Evolutionary conservation across 2,329 filamentous ascomycete species (phyloP), one percentile per base, ranked within the genome.

Genomic region (Tetracladium maxilliforme): DNA sequence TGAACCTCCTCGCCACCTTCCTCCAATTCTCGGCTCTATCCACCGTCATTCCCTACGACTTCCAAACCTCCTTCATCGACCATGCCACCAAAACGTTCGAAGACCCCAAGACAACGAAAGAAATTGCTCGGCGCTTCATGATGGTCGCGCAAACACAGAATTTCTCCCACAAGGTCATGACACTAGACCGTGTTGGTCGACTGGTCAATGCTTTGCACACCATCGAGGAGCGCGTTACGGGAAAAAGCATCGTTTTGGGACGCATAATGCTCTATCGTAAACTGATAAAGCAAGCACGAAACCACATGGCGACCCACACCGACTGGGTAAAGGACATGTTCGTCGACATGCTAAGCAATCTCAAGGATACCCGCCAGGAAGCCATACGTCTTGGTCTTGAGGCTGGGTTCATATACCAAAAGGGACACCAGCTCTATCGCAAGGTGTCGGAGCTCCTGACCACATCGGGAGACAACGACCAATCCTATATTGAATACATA

Each of bases 321-420:
- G 64, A 81, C 30, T 98, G 90, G 87, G 58, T 94, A 24, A 64
- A 77, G 25, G 77, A 92, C 44, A 56, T 93, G 12, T 72, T 95
- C 34, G 71, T 71, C 12, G 82, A 83, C 24, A 74, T 94, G 61
- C 61, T 92, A 19, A 84, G 82, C 47, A 70, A 57, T 16, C 56
- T 84, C 24, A 77, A 75, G 38, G 83, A 93, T 20, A 77, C 87
- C 22, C 69, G 82, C 23, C 57, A 58, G 5, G 68, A 75, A 21
- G 84, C 86, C 3, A 75, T 95, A 24, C 59, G 66, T 14, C 61
- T 90, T 8, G 82, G 81, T 2, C 58, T 75, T 3, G 70, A 83
- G 28, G 72, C 78, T 12, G 74, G 76, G 7, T 70, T 74, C 31
- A 52, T 57, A 2, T 58, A 90, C 4, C 80, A 81, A 4, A 67